Percentiles rank a stretch among this genome's conserved stretches.
These are phyloP conservation scores for Pythium coloratum DNA, from an alignment of 352 stramenopile genomes.

Conservation along the genomic window DNA sequence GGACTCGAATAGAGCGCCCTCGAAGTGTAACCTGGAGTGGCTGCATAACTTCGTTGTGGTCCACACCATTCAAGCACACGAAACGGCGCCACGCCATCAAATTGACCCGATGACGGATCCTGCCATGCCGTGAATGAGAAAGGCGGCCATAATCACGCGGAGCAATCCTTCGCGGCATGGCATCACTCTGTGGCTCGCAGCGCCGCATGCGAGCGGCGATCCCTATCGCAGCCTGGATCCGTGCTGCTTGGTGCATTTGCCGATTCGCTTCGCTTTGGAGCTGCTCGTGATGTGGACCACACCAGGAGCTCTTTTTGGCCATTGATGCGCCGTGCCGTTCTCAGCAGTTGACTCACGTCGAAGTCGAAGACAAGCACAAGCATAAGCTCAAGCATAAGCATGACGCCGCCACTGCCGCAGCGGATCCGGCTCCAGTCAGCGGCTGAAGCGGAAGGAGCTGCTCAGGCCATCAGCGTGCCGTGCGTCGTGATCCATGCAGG, in stretches of 20 bases:
- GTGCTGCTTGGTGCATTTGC: not conserved
- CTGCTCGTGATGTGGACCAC: not conserved
- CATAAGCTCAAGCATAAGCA: no score
- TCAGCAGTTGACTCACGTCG: not conserved
- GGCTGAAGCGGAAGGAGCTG: not conserved
- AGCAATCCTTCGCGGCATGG: not conserved
- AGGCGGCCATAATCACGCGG: constrained; percentile 1
- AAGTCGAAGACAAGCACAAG: not conserved
- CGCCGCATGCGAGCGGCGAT: no score
- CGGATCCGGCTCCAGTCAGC: not conserved
- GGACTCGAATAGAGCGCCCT: constrained; percentile 6
- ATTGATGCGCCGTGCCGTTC: not conserved
- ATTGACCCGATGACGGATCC: no score
- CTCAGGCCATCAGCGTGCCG: constrained; percentile 1
- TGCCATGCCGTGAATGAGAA: not conserved
- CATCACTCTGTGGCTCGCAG: not conserved
- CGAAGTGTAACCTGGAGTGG: constrained; percentile 12
- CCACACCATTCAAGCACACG: not conserved
- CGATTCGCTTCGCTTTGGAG: not conserved
- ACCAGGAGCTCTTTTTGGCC: not conserved
- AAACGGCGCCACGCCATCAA: not conserved
- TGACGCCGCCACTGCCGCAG: not conserved
- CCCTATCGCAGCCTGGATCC: no score
- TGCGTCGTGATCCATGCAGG: constrained; percentile 34
- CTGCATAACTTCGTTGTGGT: not conserved